Evolutionary conservation across 1,284 basidiomycete species (phyloP).

Genomic region (Pseudozyma flocculosa): DNA sequence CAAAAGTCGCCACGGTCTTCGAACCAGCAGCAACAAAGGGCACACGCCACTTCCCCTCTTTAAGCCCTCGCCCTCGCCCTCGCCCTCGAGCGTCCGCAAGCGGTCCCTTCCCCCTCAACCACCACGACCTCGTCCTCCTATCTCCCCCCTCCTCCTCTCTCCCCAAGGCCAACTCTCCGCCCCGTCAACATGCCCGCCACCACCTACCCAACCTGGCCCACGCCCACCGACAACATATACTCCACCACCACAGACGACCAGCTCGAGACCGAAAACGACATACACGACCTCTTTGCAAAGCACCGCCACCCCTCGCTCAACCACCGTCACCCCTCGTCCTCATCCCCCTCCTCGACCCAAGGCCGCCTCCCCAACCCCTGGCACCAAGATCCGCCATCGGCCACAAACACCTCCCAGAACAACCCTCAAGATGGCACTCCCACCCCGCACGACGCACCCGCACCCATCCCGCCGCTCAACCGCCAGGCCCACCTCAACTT

Average conservation of each 20-base stretch:
- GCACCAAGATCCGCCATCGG: slow-evolving; percentile 7
- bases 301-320: slow-evolving; percentile 10
- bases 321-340: background rate
- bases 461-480: slow-evolving; percentile 32
- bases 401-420: no score
- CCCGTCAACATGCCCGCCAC: slow-evolving; percentile 20
- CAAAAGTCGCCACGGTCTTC: no score
- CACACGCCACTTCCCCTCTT: no score
- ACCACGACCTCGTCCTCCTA: no score
- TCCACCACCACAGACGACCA: slow-evolving; percentile 51
- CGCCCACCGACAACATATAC: slow-evolving; percentile 37
- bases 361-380: slow-evolving; percentile 30
- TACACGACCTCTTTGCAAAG: slow-evolving; percentile 35
- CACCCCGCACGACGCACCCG: slow-evolving; percentile 3
- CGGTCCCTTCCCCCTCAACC: no score
- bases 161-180: no score
- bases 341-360: no score
- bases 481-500: slow-evolving; percentile 48
- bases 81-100: no score
- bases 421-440: slow-evolving; percentile 4
- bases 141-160: no score
- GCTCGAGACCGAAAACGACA: slow-evolving; percentile 40
- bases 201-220: slow-evolving; percentile 28
- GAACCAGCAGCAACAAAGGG: no score
- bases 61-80: no score